These are phyloP conservation scores for Thraustotheca clavata DNA, from an alignment of 352 stramenopile genomes.

Conservation along the genomic window DNA sequence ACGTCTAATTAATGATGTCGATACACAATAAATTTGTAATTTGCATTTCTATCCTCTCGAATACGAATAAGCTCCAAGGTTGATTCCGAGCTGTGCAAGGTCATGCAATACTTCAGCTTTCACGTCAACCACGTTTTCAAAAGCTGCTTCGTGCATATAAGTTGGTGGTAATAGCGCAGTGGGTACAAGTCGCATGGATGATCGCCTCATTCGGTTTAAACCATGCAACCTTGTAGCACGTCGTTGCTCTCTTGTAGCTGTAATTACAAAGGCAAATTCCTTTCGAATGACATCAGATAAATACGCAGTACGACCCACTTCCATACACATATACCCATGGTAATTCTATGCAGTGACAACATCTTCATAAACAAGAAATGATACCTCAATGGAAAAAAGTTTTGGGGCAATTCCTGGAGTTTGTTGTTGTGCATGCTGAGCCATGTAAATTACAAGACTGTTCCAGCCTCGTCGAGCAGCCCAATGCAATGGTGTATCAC, in stretches of 20 bases:
- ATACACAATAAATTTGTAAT: background rate
- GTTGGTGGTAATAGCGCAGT: background rate
- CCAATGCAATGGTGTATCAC: constrained; percentile 69
- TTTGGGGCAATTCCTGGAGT: constrained; percentile 24
- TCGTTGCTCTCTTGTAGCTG: constrained; percentile 25
- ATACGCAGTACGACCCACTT: constrained; percentile 17
- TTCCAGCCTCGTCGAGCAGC: constrained; percentile 42
- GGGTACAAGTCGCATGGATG: constrained; percentile 12
- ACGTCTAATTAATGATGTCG: background rate
- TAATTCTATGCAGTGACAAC: constrained; percentile 34
- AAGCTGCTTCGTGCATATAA: background rate
- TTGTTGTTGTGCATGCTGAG: constrained; percentile 30
- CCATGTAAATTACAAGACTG: constrained; percentile 39
- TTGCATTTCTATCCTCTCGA: constrained; percentile 4
- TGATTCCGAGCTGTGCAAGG: constrained; percentile 42
- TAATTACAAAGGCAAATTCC: background rate
- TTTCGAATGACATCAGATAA: constrained; percentile 1
- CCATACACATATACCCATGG: constrained; percentile 39
- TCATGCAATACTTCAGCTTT: constrained; percentile 28
- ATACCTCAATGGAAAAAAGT: constrained; percentile 47
- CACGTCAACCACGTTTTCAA: constrained; percentile 13
- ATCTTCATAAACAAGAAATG: background rate
- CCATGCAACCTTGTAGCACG: background rate
- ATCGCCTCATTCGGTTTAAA: background rate
- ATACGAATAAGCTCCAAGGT: constrained; percentile 50